These are phyloP conservation scores for Kokia cookei DNA, from an alignment of 441 rosid species.

Conservation along the genomic window DNA sequence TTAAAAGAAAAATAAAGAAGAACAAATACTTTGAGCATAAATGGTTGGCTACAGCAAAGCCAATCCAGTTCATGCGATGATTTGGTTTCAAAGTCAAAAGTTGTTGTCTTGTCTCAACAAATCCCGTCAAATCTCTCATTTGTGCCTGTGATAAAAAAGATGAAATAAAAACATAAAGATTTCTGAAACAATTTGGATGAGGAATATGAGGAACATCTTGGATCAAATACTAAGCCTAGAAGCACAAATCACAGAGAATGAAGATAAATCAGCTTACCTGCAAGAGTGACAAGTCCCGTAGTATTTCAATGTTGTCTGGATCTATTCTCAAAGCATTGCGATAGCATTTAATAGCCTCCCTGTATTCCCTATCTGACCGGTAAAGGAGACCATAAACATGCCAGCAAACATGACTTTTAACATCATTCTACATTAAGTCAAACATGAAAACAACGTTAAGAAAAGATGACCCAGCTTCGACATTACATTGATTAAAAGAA, in stretches of 20 bases:
- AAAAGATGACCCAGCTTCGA: conserved; percentile 2
- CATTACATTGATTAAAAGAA: conserved; percentile 3
- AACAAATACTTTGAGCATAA: conserved; percentile 62
- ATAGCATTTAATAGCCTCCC: conserved; percentile 99
- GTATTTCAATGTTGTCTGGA: conserved; percentile 96
- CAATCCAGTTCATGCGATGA: conserved; percentile 99
- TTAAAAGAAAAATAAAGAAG: conserved; percentile 18
- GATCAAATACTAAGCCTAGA: background rate
- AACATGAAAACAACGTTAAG: conserved; percentile 9
- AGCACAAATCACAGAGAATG: background rate
- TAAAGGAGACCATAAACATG: conserved; percentile 98
- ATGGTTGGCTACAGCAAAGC: conserved; percentile 98
- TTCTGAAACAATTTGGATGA: background rate
- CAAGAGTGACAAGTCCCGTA: conserved; percentile 91
- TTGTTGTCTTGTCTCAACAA: conserved; percentile 97
- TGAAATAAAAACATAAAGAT: background rate
- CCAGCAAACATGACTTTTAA: conserved; percentile 99
- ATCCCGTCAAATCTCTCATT: conserved; percentile 97
- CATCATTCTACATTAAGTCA: conserved; percentile 77
- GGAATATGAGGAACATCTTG: background rate
- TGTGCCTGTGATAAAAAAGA: conserved; percentile 71
- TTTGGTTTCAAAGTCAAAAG: conserved; percentile 95
- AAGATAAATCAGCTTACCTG: conserved; percentile 48
- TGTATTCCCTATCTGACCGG: conserved; percentile 98
- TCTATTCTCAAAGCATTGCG: conserved; percentile 92